Conservation (phyloP, 106 monocot genomes). For the Apostasia shenzhenica region DNA sequence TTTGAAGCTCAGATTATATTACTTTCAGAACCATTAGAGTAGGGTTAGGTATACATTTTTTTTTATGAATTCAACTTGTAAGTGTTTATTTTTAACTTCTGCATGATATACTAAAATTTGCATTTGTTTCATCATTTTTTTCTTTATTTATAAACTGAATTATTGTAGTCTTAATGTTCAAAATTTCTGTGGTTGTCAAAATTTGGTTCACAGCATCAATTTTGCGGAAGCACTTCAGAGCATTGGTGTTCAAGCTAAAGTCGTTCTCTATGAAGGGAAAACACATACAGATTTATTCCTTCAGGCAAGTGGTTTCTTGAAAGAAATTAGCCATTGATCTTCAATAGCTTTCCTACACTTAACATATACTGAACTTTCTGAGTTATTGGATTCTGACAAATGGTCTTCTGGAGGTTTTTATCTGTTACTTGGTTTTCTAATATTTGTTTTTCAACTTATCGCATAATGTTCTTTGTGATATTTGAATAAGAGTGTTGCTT, state of each 20-base stretch:
- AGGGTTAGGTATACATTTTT: no score
- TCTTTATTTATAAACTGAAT: neutral
- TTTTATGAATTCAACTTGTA: neutral
- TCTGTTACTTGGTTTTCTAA: neutral
- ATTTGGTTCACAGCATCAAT: slow-evolving; percentile 27
- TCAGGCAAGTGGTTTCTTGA: slow-evolving; percentile 32
- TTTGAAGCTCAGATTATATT: no score
- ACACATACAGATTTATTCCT: slow-evolving; percentile 81
- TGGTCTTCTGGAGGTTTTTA: neutral
- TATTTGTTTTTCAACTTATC: neutral
- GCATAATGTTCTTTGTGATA: neutral
- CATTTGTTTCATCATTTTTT: neutral
- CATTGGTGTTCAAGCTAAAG: slow-evolving; percentile 31
- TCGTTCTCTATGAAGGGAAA: slow-evolving; percentile 66
- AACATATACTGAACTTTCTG: neutral
- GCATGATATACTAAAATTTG: neutral
- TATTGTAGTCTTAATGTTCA: neutral
- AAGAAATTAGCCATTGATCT: neutral
- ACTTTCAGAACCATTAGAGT: no score
- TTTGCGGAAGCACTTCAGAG: slow-evolving; percentile 53
- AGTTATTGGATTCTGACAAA: neutral
- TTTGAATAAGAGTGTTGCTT: neutral
- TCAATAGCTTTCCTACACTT: neutral
- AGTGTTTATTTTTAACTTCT: neutral
- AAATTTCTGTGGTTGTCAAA: neutral